These are phyloP conservation scores for Aspergillus novoparasiticus DNA, from an alignment of 2,329 filamentous ascomycete species.

Conservation along the genomic window DNA sequence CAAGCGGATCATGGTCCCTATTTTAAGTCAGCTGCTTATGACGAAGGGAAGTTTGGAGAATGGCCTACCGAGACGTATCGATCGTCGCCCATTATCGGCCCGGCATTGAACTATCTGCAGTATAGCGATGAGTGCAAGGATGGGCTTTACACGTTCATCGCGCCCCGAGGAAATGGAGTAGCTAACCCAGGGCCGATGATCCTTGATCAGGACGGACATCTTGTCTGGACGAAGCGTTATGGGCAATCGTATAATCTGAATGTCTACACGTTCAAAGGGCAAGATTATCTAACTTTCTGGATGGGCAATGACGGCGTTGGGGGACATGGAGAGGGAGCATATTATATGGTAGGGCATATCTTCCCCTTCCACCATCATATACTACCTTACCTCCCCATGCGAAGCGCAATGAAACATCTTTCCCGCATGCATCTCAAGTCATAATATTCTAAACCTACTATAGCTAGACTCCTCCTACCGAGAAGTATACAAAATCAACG, in stretches of 20 bases:
- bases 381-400: neutral
- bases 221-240: conserved; percentile 49
- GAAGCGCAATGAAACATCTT: neutral
- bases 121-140: conserved; percentile 39
- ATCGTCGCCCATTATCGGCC: conserved; percentile 26
- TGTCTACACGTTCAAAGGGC: conserved; percentile 47
- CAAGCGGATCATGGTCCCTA: conserved; percentile 20
- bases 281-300: conserved; percentile 54
- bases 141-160: conserved; percentile 43
- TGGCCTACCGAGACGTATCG: conserved; percentile 32
- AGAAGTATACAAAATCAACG: conserved; percentile 40
- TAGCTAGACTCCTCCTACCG: conserved; percentile 36
- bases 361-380: neutral
- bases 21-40: conserved; percentile 19
- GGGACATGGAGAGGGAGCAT: conserved; percentile 50
- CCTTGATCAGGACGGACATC: conserved; percentile 46
- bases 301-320: conserved; percentile 49
- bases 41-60: conserved; percentile 23
- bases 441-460: conserved; percentile 1
- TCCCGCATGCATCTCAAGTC: neutral
- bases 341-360: conserved; percentile 46
- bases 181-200: conserved; percentile 46
- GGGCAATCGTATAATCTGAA: conserved; percentile 50
- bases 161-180: conserved; percentile 39
- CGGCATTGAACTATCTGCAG: conserved; percentile 29